phyloP scores from a whole-genome alignment of 495 filamentous ascomycete genomes.

The Xylaria palmicola region DNA sequence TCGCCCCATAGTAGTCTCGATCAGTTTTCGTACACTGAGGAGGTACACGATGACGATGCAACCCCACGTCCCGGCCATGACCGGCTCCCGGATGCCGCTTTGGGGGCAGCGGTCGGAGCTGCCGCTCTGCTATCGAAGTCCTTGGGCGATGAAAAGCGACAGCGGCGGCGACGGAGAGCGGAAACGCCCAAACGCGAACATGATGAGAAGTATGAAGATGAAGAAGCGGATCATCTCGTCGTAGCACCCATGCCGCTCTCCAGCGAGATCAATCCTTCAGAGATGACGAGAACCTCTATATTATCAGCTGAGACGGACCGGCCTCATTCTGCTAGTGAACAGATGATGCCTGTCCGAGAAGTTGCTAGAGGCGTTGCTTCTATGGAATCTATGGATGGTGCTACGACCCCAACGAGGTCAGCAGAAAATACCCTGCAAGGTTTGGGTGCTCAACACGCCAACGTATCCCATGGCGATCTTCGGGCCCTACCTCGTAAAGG shows the following conservation, averaged over 20 bases:
- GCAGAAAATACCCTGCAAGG: constrained; percentile 41
- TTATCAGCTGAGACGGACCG: constrained; percentile 77
- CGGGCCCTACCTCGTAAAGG: constrained; percentile 43
- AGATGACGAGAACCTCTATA: constrained; percentile 85
- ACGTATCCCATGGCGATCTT: constrained; percentile 51
- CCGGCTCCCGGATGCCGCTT: constrained; percentile 37
- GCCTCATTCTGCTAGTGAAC: constrained; percentile 60
- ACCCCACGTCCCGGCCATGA: constrained; percentile 42
- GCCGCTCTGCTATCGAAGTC: constrained; percentile 39
- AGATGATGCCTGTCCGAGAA: constrained; percentile 56
- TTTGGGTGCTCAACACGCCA: constrained; percentile 49
- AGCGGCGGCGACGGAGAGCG: constrained; percentile 42
- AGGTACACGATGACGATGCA: constrained; percentile 33
- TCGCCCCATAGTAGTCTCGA: constrained; percentile 44
- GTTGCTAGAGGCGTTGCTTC: constrained; percentile 51
- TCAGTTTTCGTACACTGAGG: constrained; percentile 37
- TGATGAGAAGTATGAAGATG: constrained; percentile 40
- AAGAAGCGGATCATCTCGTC: constrained; percentile 38
- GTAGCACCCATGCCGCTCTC: constrained; percentile 79
- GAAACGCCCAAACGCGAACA: constrained; percentile 39
- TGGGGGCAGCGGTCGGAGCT: constrained; percentile 35
- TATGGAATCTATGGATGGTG: constrained; percentile 33
- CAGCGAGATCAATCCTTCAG: constrained; percentile 79
- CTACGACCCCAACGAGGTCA: constrained; percentile 41
- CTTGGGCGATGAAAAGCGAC: constrained; percentile 42